These are phyloP conservation scores for Aspergillus novoparasiticus DNA, from an alignment of 2,329 filamentous ascomycete species.

Conservation along the genomic window DNA sequence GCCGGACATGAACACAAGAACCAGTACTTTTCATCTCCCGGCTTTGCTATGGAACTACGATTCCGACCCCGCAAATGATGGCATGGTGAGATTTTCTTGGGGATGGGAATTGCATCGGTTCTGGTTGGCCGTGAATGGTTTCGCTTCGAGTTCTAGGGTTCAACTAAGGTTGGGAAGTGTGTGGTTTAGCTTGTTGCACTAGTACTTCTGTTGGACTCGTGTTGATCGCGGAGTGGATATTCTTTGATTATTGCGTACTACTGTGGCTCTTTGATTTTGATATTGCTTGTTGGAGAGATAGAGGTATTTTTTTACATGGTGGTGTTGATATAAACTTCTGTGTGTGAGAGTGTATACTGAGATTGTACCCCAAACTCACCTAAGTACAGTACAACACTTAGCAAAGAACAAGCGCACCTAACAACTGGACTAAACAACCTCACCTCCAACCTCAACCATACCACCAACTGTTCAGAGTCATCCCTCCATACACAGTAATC, in stretches of 20 bases:
- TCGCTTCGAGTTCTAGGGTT: constrained; percentile 1
- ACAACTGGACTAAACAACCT: not conserved
- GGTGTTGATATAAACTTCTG: not conserved
- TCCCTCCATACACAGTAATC: not conserved
- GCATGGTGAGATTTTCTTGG: not conserved
- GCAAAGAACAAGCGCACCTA: not conserved
- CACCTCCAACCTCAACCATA: not conserved
- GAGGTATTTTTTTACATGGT: too few species aligned
- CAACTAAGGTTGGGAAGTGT: not conserved
- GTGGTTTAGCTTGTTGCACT: not conserved
- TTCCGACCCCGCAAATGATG: not conserved
- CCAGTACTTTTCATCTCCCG: not conserved
- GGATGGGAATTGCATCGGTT: not conserved
- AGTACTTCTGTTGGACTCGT: not conserved
- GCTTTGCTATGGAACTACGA: not conserved
- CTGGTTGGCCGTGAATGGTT: not conserved
- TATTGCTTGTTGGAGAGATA: not conserved
- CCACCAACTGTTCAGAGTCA: too few species aligned
- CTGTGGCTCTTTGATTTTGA: not conserved
- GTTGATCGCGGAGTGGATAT: not conserved
- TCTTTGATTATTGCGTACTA: not conserved
- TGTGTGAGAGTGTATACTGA: not conserved
- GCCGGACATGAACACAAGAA: constrained; percentile 3
- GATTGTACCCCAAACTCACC: not conserved
- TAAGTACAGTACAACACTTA: not conserved